Base-by-base conservation (phyloP, 257 asterid species). In the Gentiana straminea region DNA sequence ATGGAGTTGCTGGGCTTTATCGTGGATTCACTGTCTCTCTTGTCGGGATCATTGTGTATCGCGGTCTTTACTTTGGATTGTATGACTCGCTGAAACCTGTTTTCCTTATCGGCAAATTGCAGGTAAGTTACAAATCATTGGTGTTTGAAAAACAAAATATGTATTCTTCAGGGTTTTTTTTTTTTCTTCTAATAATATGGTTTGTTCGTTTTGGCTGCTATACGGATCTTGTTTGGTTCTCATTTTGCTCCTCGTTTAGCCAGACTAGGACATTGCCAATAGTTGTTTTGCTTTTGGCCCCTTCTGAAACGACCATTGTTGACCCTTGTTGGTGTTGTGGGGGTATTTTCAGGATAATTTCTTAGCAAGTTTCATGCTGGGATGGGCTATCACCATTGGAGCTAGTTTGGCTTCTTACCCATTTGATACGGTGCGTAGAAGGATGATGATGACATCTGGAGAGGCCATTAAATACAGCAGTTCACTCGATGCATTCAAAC, bases 1-100 rank as follows among this genome's bases (percentile, higher is more conserved):
- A 57, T 65, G 75, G 75, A 10, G 8, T 65, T 45, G 24, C 68
- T 43, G 61, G 71, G 51, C 71, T 70, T 8, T 69, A 69, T 33
- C 66, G 70, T 5, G 74, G 67, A 55, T 69, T 69, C 51, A 64
- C 45, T 55, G 44, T 70, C 46, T 70, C 71, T 0, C 60, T 70
- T 34, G 54, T 70, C 50, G 68, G 68, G 45, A 60, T 65, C 33
- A 57, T 65, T 51, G 61, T 60, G 15, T 65, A 65, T 35, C 68
- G 75, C 7, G 75, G 71, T 13, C 64, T 64, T 24, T 70, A 70
- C 60, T 70, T 70, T 38, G 75, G 71, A 38, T 51, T 60, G 12
- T 60, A 70, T 47, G 75, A 65, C 65, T 60, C 75, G 7, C 54
- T 70, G 36, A 70, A 70, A 57, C 75, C 75, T 51, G 65, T 65